Conservation (phyloP, 257 asterid species). For the Jaltomata sinuosa region DNA sequence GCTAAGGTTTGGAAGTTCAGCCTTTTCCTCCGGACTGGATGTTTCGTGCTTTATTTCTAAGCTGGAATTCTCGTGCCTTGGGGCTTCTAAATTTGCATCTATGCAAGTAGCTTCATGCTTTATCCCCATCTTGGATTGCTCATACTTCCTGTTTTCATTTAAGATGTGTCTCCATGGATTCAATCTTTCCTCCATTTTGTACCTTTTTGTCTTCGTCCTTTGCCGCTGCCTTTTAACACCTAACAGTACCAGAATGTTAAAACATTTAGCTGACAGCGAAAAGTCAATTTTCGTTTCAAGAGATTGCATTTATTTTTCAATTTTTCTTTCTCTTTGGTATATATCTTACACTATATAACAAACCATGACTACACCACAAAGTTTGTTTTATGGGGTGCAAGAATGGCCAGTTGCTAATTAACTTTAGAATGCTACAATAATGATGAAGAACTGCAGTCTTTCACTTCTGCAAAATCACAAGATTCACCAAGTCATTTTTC, state of each 20-base stretch:
- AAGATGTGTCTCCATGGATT: slow-evolving; percentile 67
- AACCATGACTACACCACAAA: neutral
- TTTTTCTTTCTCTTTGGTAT: neutral
- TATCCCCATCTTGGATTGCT: slow-evolving; percentile 22
- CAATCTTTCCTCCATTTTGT: slow-evolving; percentile 29
- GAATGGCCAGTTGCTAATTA: neutral
- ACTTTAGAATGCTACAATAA: neutral
- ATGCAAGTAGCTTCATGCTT: slow-evolving; percentile 7
- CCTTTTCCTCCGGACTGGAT: slow-evolving; percentile 4
- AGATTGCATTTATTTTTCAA: neutral
- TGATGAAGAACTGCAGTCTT: neutral
- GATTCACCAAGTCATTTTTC: neutral
- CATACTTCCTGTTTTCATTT: slow-evolving; percentile 28
- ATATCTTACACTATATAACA: neutral
- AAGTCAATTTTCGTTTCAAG: neutral
- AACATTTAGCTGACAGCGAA: neutral
- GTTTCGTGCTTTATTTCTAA: neutral
- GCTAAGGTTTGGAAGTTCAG: slow-evolving; percentile 4
- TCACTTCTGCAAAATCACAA: neutral
- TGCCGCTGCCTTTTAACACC: slow-evolving; percentile 56
- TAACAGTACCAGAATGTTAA: slow-evolving; percentile 7
- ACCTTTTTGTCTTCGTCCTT: slow-evolving; percentile 42
- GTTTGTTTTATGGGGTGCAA: neutral
- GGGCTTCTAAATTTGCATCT: slow-evolving; percentile 3
- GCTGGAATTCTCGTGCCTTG: neutral